Evolutionary conservation across 2,329 filamentous ascomycete species (phyloP), one percentile per base, ranked within the genome.

Genomic region (Pseudohalonectria lignicola): DNA sequence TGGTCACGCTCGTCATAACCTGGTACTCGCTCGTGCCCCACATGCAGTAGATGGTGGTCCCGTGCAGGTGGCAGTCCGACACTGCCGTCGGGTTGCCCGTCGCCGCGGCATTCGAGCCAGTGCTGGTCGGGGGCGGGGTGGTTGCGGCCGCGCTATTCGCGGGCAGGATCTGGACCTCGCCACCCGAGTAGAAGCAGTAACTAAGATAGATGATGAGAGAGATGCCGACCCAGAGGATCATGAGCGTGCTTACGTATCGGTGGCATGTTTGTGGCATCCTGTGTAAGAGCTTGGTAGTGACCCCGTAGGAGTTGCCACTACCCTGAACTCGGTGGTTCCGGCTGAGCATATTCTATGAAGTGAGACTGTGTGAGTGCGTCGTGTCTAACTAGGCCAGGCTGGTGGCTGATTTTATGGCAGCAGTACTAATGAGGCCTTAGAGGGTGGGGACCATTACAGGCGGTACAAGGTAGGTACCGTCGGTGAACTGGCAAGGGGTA

Each of bases 1-100:
- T n/a, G 4, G 72, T 81, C 3, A 64, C 60, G 6, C 68, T 66
- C 3, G 63, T 57, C 36, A 96, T 57, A 17, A 69, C 57, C 26
- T 56, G 45, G 39, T 63, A 69, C 48, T 69, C 65, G 1, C 56
- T 56, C 9, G 55, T 51, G 33, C 58, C 61, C 29, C 57, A 61
- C 46, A 68, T 55, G 46, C 68, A 72, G 44, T 56, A 68, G 63
- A 69, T 39, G 15, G 55, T 46, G 4, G 55, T 47, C 8, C 48
- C 61, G 34, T 69, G 63, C 4, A 63, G 46, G 44, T 68, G 64
- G 39, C 63, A 67, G 31, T 48, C 51, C 1, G 62, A 60, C 12
- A 66, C 49, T 23, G 59, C 60, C 2, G 60, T 63, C 12, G 31
- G 29, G 13, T 15, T 20, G 4, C 29, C 36, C 11, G 36, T 33